Evolutionary conservation across 2,329 filamentous ascomycete species (phyloP).

Genomic region (Cercospora janseana): DNA sequence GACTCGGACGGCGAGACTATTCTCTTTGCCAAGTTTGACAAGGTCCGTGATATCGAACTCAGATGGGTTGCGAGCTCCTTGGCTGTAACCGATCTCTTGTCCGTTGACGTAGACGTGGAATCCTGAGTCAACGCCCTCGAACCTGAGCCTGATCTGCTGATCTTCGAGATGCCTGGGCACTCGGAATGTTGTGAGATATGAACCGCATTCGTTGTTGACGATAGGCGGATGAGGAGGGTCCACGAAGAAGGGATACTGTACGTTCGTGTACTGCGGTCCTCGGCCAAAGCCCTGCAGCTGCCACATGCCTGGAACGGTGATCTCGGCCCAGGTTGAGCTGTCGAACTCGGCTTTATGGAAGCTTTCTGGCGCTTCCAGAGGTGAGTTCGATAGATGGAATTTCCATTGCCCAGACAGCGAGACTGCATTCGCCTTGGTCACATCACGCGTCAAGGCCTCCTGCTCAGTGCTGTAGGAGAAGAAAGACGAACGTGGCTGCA

Average conservation of each 20-base stretch:
- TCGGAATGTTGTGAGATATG: conserved; percentile 57
- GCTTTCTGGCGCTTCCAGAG: conserved; percentile 38
- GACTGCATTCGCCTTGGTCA: conserved; percentile 34
- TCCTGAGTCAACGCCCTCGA: conserved; percentile 70
- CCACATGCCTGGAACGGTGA: conserved; percentile 60
- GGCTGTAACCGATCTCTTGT: conserved; percentile 62
- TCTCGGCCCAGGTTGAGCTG: conserved; percentile 49
- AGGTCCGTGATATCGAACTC: conserved; percentile 65
- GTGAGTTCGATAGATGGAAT: conserved; percentile 41
- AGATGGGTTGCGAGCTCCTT: conserved; percentile 65
- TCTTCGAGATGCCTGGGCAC: conserved; percentile 50
- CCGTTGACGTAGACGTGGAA: conserved; percentile 70
- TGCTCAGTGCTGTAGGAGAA: conserved; percentile 52
- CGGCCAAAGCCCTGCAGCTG: conserved; percentile 66
- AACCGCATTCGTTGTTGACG: conserved; percentile 63
- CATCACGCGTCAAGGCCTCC: conserved; percentile 49
- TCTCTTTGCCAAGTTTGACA: conserved; percentile 49
- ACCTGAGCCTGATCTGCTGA: conserved; percentile 61
- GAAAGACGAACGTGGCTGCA: conserved; percentile 58
- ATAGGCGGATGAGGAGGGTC: conserved; percentile 60
- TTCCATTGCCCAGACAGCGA: conserved; percentile 42
- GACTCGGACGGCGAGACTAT: conserved; percentile 62
- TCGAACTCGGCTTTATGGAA: conserved; percentile 39
- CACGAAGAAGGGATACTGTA: conserved; percentile 58
- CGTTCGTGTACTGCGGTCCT: conserved; percentile 66